Base-by-base conservation (phyloP, 1,139 yeast genomes). In the Kluyveromyces marxianus region DNA sequence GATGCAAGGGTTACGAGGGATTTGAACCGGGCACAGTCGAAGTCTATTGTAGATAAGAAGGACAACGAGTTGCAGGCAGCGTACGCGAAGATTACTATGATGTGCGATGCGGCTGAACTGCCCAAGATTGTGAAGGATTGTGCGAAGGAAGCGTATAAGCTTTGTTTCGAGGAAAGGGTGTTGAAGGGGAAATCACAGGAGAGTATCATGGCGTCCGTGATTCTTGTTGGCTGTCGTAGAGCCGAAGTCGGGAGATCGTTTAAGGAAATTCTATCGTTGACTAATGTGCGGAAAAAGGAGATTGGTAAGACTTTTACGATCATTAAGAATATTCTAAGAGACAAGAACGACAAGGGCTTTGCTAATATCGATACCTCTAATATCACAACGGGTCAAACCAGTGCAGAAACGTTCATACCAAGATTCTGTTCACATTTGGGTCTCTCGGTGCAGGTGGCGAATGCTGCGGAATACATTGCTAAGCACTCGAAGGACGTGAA, bases 71-170 rank as follows among this genome's bases (percentile, higher is more conserved):
- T 92, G 45, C 87, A 89, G 50, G 79, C 92, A 1, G 97, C 97
- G 1, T 92, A 85, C 68, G 82, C 95, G 31, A 86, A 83, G 63
- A 89, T 92, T 35, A 81, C 96, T 1, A 95, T 89, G 69, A 85
- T 92, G 87, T 92, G 97, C 66, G 98, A 92, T 62, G 97, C 97
- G 14, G 94, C 88, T 55, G 94, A 89, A 63, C 70, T 92, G 49
- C 97, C 98, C 3, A 84, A 85, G 61, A 87, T 92, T 53, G 97
- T 92, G 7, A 96, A 89, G 63, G 98, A 92, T 67, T 95, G 96
- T 54, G 97, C 97, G 31, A 92, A 92, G 63, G 97, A 92, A 67
- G 96, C 95, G 27, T 92, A 86, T 66, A 90, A 90, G 63, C 70
- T 90, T 51, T 96, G 94, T 25, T 81, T 88, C 59, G 97, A 92